Base-by-base conservation (phyloP, 148 eudicot genomes). In the Nyssa sinensis region DNA sequence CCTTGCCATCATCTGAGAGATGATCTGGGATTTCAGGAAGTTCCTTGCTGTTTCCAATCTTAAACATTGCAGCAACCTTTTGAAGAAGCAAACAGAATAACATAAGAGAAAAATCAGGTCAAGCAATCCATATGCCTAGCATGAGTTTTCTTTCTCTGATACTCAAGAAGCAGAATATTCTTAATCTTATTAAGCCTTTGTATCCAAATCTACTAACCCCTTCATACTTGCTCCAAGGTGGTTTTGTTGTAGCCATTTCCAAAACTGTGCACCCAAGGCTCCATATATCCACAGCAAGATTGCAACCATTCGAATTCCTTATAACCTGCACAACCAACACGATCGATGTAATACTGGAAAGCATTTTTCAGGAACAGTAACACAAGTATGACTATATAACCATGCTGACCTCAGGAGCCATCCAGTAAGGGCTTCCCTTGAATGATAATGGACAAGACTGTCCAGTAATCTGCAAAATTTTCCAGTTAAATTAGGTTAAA, bases 251-350 rank as follows among this genome's bases (percentile, higher is more conserved):
- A 29, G 94, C 92, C 97, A 92, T 92, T 77, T 92, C 97, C 74
- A 89, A 64, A 71, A 92, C 87, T 17, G 97, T 92, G 88, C 97
- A 92, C 53, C 97, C 97, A 70, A 92, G 90, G 79, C 97, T 92
- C 97, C 97, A 92, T 71, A 92, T 81, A 80, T 88, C 97, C 62
- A 89, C 97, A 71, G 92, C 88, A 66, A 88, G 86, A 76, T 79
- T 91, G 82, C 78, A 84, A 17, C 91, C 88, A 66, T 68, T 70
- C 37, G 91, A 69, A 58, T 85, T 89, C 57, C 62, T 82, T 65
- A 91, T 86, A 55, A 91, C 90, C 97, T 91, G 81, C 64, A 69
- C 32, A 69, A 37, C 3, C 30, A 58, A 53, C 29, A 27, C 31
- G 47, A 68, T 27, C 14, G 21, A 28, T 8, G 73, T 72, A 53